phyloP scores from a whole-genome alignment of 768 basidiomycete genomes.

The Russula sp. region DNA sequence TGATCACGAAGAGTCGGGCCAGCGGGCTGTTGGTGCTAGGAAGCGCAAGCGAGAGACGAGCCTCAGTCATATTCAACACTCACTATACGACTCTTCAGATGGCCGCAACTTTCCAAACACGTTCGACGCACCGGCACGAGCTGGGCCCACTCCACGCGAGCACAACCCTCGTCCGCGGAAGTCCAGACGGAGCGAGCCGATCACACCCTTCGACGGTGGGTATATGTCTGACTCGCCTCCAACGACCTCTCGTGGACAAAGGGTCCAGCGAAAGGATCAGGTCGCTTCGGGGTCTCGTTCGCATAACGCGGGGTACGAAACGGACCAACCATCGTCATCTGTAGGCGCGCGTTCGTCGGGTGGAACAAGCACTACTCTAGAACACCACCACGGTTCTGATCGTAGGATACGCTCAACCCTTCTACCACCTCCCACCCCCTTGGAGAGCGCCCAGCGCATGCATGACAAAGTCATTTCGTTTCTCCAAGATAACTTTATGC shows the following conservation, averaged over 20 bases:
- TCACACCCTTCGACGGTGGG: slow-evolving; percentile 1
- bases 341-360: neutral
- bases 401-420: slow-evolving; percentile 3
- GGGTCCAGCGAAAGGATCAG: neutral
- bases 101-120: neutral
- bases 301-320: slow-evolving; percentile 11
- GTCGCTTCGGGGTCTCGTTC: neutral
- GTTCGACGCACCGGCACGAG: neutral
- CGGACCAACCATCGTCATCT: slow-evolving; percentile 1
- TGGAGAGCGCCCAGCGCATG: neutral
- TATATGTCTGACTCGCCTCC: slow-evolving; percentile 13
- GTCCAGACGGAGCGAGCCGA: neutral
- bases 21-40: neutral
- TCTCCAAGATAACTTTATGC: slow-evolving; percentile 5
- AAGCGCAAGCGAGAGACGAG: slow-evolving; percentile 17
- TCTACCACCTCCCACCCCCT: neutral
- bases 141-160: neutral
- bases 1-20: slow-evolving; percentile 1
- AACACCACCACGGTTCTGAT: neutral
- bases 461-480: slow-evolving; percentile 9
- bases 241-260: neutral
- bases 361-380: neutral
- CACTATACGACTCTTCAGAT: neutral
- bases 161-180: slow-evolving; percentile 1
- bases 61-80: neutral